Percentiles rank a stretch among this genome's conserved stretches.
These are phyloP conservation scores for Trichosporon sp. DNA, from an alignment of 1,284 basidiomycete genomes.

Conservation along the genomic window DNA sequence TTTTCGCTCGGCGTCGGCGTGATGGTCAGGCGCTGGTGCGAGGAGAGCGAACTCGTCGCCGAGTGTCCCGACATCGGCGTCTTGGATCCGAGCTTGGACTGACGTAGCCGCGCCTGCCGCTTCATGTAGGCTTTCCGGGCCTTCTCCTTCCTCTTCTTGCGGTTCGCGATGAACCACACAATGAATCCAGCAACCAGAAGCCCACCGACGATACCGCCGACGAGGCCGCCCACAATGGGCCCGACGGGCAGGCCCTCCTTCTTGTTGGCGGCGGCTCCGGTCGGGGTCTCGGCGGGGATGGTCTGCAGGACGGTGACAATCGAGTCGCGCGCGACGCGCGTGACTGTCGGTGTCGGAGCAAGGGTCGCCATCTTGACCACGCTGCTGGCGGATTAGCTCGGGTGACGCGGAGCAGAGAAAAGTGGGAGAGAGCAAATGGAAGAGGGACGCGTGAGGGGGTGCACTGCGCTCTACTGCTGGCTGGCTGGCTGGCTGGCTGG, in stretches of 20 bases:
- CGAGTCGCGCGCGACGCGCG: conserved; percentile 1
- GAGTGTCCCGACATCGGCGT: not conserved
- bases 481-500: no score
- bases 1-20: conserved; percentile 2
- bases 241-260: conserved; percentile 8
- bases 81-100: conserved; percentile 1
- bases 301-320: conserved; percentile 18
- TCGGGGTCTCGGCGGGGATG: not conserved
- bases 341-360: conserved; percentile 4
- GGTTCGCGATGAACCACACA: conserved; percentile 19
- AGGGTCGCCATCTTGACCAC: not conserved
- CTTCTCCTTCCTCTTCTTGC: conserved; percentile 21
- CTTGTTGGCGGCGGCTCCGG: not conserved
- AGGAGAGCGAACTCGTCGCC: not conserved
- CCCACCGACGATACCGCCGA: conserved; percentile 30
- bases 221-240: conserved; percentile 31
- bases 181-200: conserved; percentile 18
- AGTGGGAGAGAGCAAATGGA: not conserved
- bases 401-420: not conserved
- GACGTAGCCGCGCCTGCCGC: not conserved
- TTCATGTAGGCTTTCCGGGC: conserved; percentile 8
- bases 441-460: not conserved
- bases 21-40: not conserved
- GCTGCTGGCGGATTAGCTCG: not conserved
- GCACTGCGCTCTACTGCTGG: no score